These are phyloP conservation scores for Kodamaea derodonti DNA, from an alignment of 1,139 yeast species.

Conservation along the genomic window DNA sequence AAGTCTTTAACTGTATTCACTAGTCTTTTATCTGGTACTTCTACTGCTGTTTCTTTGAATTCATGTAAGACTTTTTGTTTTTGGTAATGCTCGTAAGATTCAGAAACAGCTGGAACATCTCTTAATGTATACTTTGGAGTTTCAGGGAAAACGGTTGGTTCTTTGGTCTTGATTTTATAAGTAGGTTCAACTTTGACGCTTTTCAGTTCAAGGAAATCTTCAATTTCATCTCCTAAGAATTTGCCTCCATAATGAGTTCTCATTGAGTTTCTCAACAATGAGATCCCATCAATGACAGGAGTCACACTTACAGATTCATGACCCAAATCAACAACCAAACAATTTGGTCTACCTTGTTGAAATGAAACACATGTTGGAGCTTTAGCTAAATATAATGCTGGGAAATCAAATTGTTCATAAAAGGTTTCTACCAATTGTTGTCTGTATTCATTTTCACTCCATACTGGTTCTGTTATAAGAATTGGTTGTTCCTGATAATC, in stretches of 20 bases:
- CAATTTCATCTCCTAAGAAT: slow-evolving; percentile 47
- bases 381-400: slow-evolving; percentile 84
- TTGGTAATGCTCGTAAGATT: slow-evolving; percentile 37
- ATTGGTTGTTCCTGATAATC: slow-evolving; percentile 70
- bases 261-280: slow-evolving; percentile 67
- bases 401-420: slow-evolving; percentile 69
- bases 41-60: slow-evolving; percentile 62
- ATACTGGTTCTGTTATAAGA: slow-evolving; percentile 77
- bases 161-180: slow-evolving; percentile 18
- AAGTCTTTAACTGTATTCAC: slow-evolving; percentile 22
- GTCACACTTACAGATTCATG: slow-evolving; percentile 81
- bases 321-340: slow-evolving; percentile 90
- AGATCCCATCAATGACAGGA: slow-evolving; percentile 92
- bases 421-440: slow-evolving; percentile 70
- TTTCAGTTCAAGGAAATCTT: slow-evolving; percentile 22
- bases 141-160: slow-evolving; percentile 31
- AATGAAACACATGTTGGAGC: slow-evolving; percentile 88
- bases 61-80: slow-evolving; percentile 45
- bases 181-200: slow-evolving; percentile 18
- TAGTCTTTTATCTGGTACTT: slow-evolving; percentile 45
- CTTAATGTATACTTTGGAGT: slow-evolving; percentile 28
- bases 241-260: slow-evolving; percentile 66
- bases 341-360: slow-evolving; percentile 91
- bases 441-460: slow-evolving; percentile 74
- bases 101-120: slow-evolving; percentile 31